Conservation (phyloP, 306 rosid species). For the Ochetophila trinervis region DNA sequence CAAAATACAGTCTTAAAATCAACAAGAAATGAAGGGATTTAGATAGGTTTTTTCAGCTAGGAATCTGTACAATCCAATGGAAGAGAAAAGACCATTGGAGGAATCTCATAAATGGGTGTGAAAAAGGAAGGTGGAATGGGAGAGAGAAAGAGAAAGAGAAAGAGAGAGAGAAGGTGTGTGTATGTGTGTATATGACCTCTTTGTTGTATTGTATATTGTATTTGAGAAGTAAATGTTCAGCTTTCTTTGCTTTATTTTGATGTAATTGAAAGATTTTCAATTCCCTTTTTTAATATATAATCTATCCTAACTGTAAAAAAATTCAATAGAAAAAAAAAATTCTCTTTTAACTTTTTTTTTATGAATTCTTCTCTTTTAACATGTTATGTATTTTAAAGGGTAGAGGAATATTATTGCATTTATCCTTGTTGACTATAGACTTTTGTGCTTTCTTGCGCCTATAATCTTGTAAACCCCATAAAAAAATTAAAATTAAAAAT, state of each 20-base stretch:
- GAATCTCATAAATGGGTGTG: conserved; percentile 83
- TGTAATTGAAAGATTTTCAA: conserved; percentile 38
- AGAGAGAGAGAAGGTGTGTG: conserved; percentile 32
- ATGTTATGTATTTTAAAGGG: conserved; percentile 25
- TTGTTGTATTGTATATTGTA: conserved; percentile 47
- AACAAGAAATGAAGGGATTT: conserved; percentile 53
- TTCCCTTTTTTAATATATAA: conserved; percentile 11
- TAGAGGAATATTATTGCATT: conserved; percentile 50
- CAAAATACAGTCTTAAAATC: conserved; percentile 36
- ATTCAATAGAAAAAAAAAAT: background rate
- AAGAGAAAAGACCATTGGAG: conserved; percentile 64
- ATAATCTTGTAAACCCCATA: conserved; percentile 30
- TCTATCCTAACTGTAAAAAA: background rate
- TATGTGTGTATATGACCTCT: conserved; percentile 55
- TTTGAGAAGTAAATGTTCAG: conserved; percentile 65
- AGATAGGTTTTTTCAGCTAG: conserved; percentile 42
- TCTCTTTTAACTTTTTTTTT: no score
- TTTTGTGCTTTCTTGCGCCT: conserved; percentile 31
- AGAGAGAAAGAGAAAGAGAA: conserved; percentile 42
- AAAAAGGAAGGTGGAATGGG: conserved; percentile 65
- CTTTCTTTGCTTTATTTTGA: conserved; percentile 30
- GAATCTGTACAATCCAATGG: conserved; percentile 67
- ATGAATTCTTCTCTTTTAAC: conserved; percentile 18
- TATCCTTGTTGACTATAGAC: conserved; percentile 61
- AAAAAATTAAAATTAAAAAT: background rate